Base-by-base conservation (phyloP, 306 rosid genomes). In the Trifolium fragiferum region DNA sequence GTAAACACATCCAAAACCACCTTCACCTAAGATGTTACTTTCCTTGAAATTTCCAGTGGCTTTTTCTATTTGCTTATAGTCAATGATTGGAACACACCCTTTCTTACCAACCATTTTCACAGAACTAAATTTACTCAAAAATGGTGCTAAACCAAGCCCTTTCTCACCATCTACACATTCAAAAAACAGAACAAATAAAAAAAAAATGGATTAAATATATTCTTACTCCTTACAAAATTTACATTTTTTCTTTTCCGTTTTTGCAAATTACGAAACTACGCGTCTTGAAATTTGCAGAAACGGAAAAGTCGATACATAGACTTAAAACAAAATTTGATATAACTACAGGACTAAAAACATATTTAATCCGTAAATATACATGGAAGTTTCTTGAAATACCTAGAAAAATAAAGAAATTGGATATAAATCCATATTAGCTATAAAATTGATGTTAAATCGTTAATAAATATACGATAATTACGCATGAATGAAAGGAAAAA, bases 1-100 rank as follows among this genome's bases (percentile, higher is more conserved):
- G 86, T 90, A 95, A 78, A 95, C 97, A n/a, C 97, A 78, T 77
- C 98, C 99, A 81, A 95, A 95, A 67, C 96, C 99, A 57, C 99
- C 98, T 85, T 78, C 91, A 3, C 98, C 99, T 71, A 95, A 79
- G 9, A 95, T 83, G 76, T 92, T 95, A 77, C 85, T 84, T 54
- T 90, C 98, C 71, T 18, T 76, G 78, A 92, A 95, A 78, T 87
- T 81, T 57, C 76, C 73, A 0, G 99, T 90, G 16, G 85, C 86
- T n/a, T 89, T 92, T 72, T 95, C 97, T 38, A 92, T 75, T 37
- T 80, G 85, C 87, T 84, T 88, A 21, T 89, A 90, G 35, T 95
- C 99, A 61, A 95, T 70, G 32, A 87, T 37, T 71, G 88, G 74
- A 78, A 85, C 90, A 84, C 89, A 81, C 43, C 93, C 90, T 68